phyloP scores from a whole-genome alignment of 169 alveolate genomes.

The Plasmodium billcollinsi region DNA sequence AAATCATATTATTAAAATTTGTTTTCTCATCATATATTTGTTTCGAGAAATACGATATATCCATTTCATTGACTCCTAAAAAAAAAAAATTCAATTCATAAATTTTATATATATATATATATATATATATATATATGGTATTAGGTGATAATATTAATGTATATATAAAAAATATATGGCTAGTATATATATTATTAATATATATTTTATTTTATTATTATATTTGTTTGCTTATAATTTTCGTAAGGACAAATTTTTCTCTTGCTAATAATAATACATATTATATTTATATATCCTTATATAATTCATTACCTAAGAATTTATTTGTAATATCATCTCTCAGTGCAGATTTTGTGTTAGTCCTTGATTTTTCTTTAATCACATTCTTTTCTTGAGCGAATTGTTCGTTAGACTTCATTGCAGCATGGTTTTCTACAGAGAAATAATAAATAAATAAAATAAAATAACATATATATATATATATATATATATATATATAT shows the following conservation, averaged over 20 bases:
- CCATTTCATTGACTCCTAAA: conserved; percentile 37
- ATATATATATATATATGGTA: conserved; percentile 2
- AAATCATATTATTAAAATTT: conserved; percentile 26
- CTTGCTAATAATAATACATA: not conserved
- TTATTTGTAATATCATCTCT: conserved; percentile 20
- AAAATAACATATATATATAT: not conserved
- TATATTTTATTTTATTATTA: too few species aligned
- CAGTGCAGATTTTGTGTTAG: conserved; percentile 5
- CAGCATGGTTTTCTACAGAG: conserved; percentile 5
- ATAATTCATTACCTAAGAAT: conserved; percentile 9
- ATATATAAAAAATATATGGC: too few species aligned
- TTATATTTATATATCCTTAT: not conserved
- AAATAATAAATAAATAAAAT: not conserved
- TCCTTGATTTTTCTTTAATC: conserved; percentile 14
- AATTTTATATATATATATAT: conserved; percentile 1
- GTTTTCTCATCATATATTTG: conserved; percentile 58
- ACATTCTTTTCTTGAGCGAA: conserved; percentile 19
- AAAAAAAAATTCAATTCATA: conserved; percentile 9
- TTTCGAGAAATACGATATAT: conserved; percentile 28
- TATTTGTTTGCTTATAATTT: too few species aligned
- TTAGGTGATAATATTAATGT: too few species aligned
- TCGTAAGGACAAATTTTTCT: too few species aligned
- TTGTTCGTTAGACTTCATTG: conserved; percentile 3
- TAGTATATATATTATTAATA: too few species aligned
- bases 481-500: not conserved